Evolutionary conservation across 352 stramenopile species (phyloP), one percentile per base, ranked within the genome.

Genomic region (Phytophthora hybrid): DNA sequence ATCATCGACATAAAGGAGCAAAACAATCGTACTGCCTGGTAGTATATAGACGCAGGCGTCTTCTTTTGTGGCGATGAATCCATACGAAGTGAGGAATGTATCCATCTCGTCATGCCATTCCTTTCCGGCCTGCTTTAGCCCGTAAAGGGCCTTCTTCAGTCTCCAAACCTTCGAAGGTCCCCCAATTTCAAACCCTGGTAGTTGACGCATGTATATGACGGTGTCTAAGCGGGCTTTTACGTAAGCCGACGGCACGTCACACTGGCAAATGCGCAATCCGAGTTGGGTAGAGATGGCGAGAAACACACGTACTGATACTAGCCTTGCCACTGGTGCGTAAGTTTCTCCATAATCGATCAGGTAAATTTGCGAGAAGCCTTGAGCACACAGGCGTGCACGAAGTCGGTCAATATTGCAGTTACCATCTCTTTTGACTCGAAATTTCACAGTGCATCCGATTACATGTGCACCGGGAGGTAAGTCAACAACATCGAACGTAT

Each of bases 221-320:
- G 53, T 34, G 8, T 1, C 0, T 0, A 72, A 21, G 4, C 5
- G 11, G 0, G 56, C 31, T 49, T 72, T 72, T 3, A 66, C 57
- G 21, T 58, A 66, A 66, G 65, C 57, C 4, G 56, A 61, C 0
- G 65, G 57, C 1, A 61, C 49, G 39, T 65, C 49, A 10, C 56
- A 46, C 53, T 66, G 34, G 1, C 57, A 7, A 4, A 66, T 8
- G 9, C 14, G 23, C 2, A 31, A 13, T 5, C 41, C 52, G 16
- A 6, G 58, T 4, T 64, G 29, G 9, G 47, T 64, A 26, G 18
- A 34, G 5, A 59, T 18, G 13, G 41, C 54, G 0, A 59, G 31
- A 19, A 71, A 64, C 7, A 59, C 63, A 18, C 63, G 54, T 46
- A 71, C 53, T 4, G n/a, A 59, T 9, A 34, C 44, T 29, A 68